Percentiles rank a stretch among this genome's conserved stretches.
phyloP scores from a whole-genome alignment of 345 rosid species.

The Luvunga scandens region DNA sequence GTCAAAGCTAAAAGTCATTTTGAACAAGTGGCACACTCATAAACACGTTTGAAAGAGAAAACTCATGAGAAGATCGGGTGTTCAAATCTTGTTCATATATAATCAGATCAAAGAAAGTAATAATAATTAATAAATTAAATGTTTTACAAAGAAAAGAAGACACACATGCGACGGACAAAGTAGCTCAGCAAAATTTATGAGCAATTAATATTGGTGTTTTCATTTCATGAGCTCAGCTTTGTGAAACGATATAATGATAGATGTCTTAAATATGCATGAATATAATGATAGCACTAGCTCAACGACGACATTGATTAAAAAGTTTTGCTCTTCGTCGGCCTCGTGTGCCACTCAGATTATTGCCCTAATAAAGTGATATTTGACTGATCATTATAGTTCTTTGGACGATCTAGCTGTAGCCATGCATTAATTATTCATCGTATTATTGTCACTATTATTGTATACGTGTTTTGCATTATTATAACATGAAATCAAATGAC shows the following conservation, averaged over 20 bases:
- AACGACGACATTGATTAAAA: conserved; percentile 7
- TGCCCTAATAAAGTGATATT: conserved; percentile 24
- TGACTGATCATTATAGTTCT: conserved; percentile 34
- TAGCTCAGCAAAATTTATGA: conserved; percentile 24
- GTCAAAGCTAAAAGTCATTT: neutral
- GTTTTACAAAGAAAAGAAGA: conserved; percentile 9
- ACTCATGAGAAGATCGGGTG: neutral
- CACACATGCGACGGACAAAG: conserved; percentile 29
- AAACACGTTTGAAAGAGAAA: neutral
- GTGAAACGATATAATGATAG: conserved; percentile 20
- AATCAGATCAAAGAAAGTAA: neutral
- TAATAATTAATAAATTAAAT: neutral
- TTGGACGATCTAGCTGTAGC: conserved; percentile 14
- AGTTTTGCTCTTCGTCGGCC: conserved; percentile 23
- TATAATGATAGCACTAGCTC: conserved; percentile 20
- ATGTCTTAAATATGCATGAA: conserved; percentile 16
- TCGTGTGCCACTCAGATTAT: conserved; percentile 42
- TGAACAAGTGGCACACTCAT: neutral
- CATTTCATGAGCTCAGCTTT: conserved; percentile 33
- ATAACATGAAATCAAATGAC: conserved; percentile 1
- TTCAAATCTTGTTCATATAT: neutral
- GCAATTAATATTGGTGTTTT: conserved; percentile 33
- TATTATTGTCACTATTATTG: neutral
- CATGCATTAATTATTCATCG: conserved; percentile 8
- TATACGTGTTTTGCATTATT: conserved; percentile 24